Conservation (phyloP, 371 early-diverging fungal species). For the Chytridium lagenaria region DNA sequence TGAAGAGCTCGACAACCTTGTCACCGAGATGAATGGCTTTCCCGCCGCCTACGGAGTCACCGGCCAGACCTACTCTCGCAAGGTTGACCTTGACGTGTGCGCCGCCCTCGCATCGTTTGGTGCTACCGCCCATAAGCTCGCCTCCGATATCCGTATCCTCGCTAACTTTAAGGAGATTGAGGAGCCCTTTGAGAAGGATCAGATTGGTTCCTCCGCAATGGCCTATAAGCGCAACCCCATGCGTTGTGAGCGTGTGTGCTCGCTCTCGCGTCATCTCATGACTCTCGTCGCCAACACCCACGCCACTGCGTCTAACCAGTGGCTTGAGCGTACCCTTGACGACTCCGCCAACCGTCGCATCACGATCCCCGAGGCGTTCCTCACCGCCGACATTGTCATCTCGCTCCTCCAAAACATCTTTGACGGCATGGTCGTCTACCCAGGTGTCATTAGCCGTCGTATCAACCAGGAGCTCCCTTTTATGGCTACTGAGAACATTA, state of each 20-base stretch:
- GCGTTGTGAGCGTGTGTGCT: conserved; percentile 96
- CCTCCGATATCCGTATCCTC: conserved; percentile 94
- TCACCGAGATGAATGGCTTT: conserved; percentile 91
- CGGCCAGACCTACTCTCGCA: conserved; percentile 97
- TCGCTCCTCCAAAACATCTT: conserved; percentile 94
- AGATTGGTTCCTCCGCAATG: conserved; percentile 98
- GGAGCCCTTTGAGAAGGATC: conserved; percentile 98
- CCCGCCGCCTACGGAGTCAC: conserved; percentile 84
- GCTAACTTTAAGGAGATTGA: conserved; percentile 97
- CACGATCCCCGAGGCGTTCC: conserved; percentile 94
- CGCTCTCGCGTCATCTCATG: conserved; percentile 95
- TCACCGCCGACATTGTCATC: conserved; percentile 94
- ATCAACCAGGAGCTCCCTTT: conserved; percentile 96
- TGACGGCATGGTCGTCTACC: conserved; percentile 96
- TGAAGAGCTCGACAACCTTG: conserved; percentile 86
- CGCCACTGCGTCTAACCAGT: conserved; percentile 91
- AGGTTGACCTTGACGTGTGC: conserved; percentile 94
- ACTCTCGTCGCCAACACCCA: conserved; percentile 86
- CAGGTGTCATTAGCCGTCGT: conserved; percentile 89
- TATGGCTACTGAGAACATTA: conserved; percentile 98
- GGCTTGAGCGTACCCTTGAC: conserved; percentile 97
- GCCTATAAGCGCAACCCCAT: conserved; percentile 99
- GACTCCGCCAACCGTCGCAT: conserved; percentile 97
- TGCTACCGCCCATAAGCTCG: conserved; percentile 95
- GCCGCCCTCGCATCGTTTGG: conserved; percentile 90